Evolutionary conservation across 2,329 filamentous ascomycete genomes (phyloP), one percentile per base, ranked within the genome.

Genomic region (Penicillium sp.): DNA sequence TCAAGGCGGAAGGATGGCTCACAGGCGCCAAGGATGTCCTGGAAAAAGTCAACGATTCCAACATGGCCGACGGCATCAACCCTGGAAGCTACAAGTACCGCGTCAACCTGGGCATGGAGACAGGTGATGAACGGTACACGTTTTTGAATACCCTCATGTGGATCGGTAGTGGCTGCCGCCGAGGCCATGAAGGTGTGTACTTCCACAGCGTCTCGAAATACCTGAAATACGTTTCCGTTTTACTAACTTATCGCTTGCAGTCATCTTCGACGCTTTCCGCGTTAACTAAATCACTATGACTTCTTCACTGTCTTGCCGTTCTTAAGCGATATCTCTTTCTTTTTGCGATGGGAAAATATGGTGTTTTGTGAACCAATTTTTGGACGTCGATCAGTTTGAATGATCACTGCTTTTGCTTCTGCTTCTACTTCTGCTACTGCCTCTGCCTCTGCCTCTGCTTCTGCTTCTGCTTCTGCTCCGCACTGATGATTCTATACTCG

Each of bases 91-190:
- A 80, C 62, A 78, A 77, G 54, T 79, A 78, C 54, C 75, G 77
- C 46, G 64, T 78, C 39, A 75, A 75, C 52, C 64, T 80, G 23
- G 68, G 72, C 21, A 75, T 80, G 68, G 77, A 80, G 58, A 79
- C 76, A 15, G 77, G 77, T 12, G 77, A 80, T 54, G 74, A 78
- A 46, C 71, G 77, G 18, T 80, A 79, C 52, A 69, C 72, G 8
- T 78, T 79, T 59, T 58, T 79, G 47, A 80, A 79, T 56, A 78
- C 75, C 8, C 66, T 76, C 23, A 77, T 79, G 73, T 80, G 77
- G 77, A 68, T 79, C 47, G 76, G 74, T 45, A 79, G 76, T 56
- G 77, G 76, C 18, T 78, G 76, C 59, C 70, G 76, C 49, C 68
- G 77, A 46, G 71, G 70, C 32, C 69, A 72, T 48, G 77, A 79